phyloP scores from a whole-genome alignment of 768 basidiomycete genomes.

The Crassisporium funariophilum region DNA sequence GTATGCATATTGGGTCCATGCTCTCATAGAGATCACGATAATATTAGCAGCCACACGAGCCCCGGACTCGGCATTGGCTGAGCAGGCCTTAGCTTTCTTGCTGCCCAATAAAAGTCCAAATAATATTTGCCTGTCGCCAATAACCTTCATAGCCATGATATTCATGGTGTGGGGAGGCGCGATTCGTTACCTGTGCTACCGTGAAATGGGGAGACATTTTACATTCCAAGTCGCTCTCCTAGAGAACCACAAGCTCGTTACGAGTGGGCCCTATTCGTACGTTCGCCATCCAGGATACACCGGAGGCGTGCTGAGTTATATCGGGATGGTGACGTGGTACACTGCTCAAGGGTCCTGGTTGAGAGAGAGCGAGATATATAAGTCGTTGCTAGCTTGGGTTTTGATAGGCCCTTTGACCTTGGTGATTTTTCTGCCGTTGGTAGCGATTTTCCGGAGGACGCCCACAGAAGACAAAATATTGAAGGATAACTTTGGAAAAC shows the following conservation, averaged over 20 bases:
- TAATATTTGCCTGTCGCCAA: background rate
- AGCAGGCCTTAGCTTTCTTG: background rate
- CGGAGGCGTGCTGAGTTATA: background rate
- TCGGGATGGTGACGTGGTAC: constrained; percentile 4
- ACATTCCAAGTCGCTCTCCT: constrained; percentile 40
- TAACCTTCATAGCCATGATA: background rate
- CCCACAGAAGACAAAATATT: constrained; percentile 6
- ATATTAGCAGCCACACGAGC: background rate
- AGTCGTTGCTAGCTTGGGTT: background rate
- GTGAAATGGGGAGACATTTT: constrained; percentile 36
- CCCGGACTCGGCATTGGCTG: background rate
- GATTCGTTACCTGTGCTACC: constrained; percentile 40
- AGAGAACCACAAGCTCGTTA: constrained; percentile 27
- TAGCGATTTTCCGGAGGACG: background rate
- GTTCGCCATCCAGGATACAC: constrained; percentile 38
- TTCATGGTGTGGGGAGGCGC: background rate
- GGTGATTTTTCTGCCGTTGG: background rate
- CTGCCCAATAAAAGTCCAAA: background rate
- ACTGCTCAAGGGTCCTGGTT: constrained; percentile 9
- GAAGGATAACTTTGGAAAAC: constrained; percentile 7
- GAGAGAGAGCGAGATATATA: constrained; percentile 3
- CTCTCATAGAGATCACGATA: background rate
- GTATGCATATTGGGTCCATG: background rate
- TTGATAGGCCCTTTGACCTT: background rate
- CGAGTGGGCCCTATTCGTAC: constrained; percentile 31